Percentiles rank a stretch among this genome's conserved stretches.
These are phyloP conservation scores for Pythium phragmitis DNA, from an alignment of 352 stramenopile genomes.

Conservation along the genomic window DNA sequence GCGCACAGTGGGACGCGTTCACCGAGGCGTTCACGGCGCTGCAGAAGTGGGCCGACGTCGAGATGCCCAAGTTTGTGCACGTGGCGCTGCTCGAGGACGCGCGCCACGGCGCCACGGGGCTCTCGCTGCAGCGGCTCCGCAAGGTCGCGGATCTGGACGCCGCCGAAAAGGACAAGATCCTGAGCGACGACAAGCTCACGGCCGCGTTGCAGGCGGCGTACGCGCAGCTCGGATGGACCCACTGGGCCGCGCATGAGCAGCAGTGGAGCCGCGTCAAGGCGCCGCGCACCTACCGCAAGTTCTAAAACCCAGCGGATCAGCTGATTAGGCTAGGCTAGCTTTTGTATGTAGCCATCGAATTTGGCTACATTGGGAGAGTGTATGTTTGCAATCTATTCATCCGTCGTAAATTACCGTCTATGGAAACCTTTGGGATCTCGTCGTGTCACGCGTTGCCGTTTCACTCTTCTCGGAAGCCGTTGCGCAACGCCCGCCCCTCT, in stretches of 20 bases:
- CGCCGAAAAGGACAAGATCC: constrained; percentile 67
- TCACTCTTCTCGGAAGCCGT: background rate
- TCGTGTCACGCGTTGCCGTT: background rate
- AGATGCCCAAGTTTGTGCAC: constrained; percentile 50
- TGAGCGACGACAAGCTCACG: constrained; percentile 57
- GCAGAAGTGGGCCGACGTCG: constrained; percentile 78
- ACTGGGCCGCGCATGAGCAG: constrained; percentile 54
- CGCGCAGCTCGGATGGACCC: constrained; percentile 47
- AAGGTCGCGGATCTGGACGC: constrained; percentile 64
- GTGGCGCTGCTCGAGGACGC: constrained; percentile 63
- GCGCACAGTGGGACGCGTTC: constrained; percentile 56
- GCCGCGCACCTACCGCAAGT: constrained; percentile 56
- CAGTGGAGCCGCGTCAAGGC: constrained; percentile 61
- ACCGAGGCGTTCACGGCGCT: constrained; percentile 44
- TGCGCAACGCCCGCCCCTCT: constrained; percentile 2
- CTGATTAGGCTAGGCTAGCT: constrained; percentile 4
- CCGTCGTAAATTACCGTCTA: background rate
- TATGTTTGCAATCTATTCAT: background rate
- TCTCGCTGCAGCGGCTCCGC: constrained; percentile 67
- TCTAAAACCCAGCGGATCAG: constrained; percentile 30
- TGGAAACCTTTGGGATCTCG: constrained; percentile 9
- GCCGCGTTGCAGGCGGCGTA: constrained; percentile 40
- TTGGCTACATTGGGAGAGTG: constrained; percentile 4
- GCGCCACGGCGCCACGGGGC: constrained; percentile 41
- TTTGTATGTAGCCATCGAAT: background rate